Percentiles rank a stretch among this genome's conserved stretches.
These are phyloP conservation scores for Nannochloris sp. DNA, from an alignment of 139 green algal genomes.

Conservation along the genomic window DNA sequence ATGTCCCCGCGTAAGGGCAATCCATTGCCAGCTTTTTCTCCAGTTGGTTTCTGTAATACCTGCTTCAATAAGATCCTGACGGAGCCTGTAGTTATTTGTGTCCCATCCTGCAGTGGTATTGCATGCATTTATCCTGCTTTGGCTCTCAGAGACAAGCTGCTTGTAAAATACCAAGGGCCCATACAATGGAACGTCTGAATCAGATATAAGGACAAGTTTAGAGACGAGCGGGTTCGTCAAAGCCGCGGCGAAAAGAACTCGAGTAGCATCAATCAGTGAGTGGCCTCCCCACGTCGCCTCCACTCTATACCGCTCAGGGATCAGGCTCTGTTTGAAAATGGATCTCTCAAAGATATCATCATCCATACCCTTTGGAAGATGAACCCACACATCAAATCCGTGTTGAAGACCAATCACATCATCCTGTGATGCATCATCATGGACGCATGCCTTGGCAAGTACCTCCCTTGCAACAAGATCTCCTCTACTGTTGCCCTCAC, in stretches of 20 bases:
- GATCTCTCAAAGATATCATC: background rate
- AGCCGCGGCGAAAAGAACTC: constrained; percentile 17
- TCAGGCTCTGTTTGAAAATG: background rate
- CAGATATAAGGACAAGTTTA: constrained; percentile 19
- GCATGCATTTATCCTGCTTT: constrained; percentile 11
- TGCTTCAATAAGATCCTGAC: background rate
- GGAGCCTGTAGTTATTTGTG: constrained; percentile 1
- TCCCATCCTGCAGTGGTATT: background rate
- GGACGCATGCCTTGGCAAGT: background rate
- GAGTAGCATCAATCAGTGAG: constrained; percentile 9
- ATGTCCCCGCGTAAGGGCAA: constrained; percentile 9
- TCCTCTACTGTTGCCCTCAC: constrained; percentile 1
- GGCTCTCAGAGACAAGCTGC: background rate
- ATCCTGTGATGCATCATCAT: too few relatives aligned
- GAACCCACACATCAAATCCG: constrained; percentile 20
- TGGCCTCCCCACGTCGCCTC: constrained; percentile 10
- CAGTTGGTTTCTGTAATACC: constrained; percentile 2
- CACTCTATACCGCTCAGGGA: constrained; percentile 3
- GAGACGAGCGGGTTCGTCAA: constrained; percentile 15
- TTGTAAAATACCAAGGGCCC: background rate
- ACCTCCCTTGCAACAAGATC: background rate
- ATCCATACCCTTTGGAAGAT: background rate
- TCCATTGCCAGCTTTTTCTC: constrained; percentile 24
- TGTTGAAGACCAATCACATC: constrained; percentile 9
- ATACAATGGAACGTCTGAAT: constrained; percentile 11